Evolutionary conservation across 1,284 basidiomycete species (phyloP).

Genomic region (Ceratobasidium sp.): DNA sequence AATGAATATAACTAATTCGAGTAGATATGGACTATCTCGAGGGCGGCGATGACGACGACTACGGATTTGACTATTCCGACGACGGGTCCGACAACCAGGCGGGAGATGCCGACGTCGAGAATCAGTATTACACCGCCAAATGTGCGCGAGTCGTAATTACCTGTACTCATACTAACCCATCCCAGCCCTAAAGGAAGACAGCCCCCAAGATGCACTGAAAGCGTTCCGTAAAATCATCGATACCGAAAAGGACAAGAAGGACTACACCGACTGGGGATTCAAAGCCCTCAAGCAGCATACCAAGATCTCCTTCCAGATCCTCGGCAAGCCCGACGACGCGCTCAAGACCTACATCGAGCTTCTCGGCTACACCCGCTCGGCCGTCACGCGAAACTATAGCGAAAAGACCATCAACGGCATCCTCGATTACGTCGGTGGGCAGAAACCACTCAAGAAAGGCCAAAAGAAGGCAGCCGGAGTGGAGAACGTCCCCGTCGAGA

Average conservation of each 20-base stretch:
- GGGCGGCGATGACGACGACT: conserved; percentile 80
- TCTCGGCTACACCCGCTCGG: conserved; percentile 90
- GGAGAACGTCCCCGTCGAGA: conserved; percentile 73
- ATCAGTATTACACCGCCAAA: conserved; percentile 98
- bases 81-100: conserved; percentile 81
- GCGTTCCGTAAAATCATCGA: conserved; percentile 89
- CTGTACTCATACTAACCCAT: background rate
- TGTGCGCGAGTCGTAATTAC: conserved; percentile 58
- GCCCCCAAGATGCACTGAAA: conserved; percentile 85
- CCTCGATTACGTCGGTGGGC: conserved; percentile 92
- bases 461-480: conserved; percentile 47
- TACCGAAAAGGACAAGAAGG: conserved; percentile 77
- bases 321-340: conserved; percentile 83
- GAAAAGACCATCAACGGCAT: conserved; percentile 99
- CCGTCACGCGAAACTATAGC: conserved; percentile 88
- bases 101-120: conserved; percentile 93
- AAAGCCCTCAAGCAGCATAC: conserved; percentile 98
- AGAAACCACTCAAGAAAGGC: conserved; percentile 60
- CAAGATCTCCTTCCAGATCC: conserved; percentile 86
- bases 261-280: conserved; percentile 92
- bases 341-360: conserved; percentile 85
- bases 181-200: conserved; percentile 88
- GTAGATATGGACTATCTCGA: conserved; percentile 85
- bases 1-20: background rate
- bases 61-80: conserved; percentile 97